Evolutionary conservation across 2,329 filamentous ascomycete genomes (phyloP).

Genomic region (Fonsecaea monophora): DNA sequence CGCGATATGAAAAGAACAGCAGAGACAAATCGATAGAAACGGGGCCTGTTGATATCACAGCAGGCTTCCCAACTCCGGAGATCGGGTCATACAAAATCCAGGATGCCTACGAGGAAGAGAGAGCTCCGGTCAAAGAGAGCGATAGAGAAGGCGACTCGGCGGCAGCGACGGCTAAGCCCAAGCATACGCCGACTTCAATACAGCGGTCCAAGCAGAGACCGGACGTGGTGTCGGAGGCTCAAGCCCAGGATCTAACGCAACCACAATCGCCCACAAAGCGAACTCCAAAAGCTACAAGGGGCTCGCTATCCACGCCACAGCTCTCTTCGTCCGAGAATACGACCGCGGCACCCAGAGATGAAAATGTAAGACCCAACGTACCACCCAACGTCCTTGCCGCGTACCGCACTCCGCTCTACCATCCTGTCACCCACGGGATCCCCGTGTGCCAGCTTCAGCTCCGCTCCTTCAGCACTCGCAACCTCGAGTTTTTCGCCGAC

Average conservation of each 20-base stretch:
- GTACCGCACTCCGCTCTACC: constrained; percentile 81
- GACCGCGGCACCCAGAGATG: neutral
- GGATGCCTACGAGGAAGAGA: constrained; percentile 13
- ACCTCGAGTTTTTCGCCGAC: constrained; percentile 92
- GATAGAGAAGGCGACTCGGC: neutral
- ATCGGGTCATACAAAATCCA: constrained; percentile 25
- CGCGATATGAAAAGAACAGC: constrained; percentile 10
- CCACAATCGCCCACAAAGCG: neutral
- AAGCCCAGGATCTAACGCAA: constrained; percentile 7
- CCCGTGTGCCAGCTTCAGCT: constrained; percentile 90
- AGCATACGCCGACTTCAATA: constrained; percentile 12
- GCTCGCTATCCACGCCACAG: neutral
- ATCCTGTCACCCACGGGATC: constrained; percentile 74
- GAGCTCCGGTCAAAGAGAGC: neutral
- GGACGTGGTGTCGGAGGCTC: constrained; percentile 5
- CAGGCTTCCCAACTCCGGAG: constrained; percentile 33
- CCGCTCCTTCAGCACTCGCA: constrained; percentile 86
- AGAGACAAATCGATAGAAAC: constrained; percentile 7
- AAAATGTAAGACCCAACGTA: constrained; percentile 21
- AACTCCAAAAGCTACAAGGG: neutral
- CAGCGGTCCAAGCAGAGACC: neutral
- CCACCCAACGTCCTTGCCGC: constrained; percentile 60
- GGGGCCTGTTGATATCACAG: constrained; percentile 30
- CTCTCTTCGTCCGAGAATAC: neutral
- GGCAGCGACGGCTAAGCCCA: neutral